Conservation (phyloP, 2,329 filamentous ascomycete genomes). For the Cylindrodendrum hubeiense region DNA sequence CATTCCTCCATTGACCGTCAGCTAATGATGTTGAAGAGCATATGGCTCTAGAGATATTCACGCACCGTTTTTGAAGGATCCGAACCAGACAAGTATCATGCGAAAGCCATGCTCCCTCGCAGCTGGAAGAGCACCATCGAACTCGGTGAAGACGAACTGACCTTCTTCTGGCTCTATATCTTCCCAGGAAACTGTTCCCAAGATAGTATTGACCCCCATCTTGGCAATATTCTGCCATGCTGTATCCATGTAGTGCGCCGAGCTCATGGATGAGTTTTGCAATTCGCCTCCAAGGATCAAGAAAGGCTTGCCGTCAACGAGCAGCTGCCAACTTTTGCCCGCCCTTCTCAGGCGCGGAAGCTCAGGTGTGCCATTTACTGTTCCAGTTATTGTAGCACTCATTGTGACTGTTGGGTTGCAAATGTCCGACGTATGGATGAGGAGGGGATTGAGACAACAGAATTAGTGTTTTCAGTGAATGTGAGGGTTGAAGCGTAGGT, state of each 20-base stretch:
- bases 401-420: no score
- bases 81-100: constrained; percentile 47
- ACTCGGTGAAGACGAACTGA: constrained; percentile 46
- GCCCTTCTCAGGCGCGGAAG: constrained; percentile 4
- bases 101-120: constrained; percentile 42
- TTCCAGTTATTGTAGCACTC: no score
- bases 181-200: constrained; percentile 50
- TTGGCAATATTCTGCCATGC: constrained; percentile 44
- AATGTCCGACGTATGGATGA: no score
- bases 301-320: background rate
- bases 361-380: no score
- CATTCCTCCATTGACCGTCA: constrained; percentile 34
- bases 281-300: background rate
- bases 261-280: background rate
- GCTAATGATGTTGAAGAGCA: background rate
- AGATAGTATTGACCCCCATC: constrained; percentile 49
- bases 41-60: constrained; percentile 17
- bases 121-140: constrained; percentile 47
- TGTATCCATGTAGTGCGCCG: constrained; percentile 42
- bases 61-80: constrained; percentile 46
- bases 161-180: constrained; percentile 49
- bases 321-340: background rate
- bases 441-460: no score
- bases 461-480: no score
- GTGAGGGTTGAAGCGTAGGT: no score